A percentile compares a stretch with the other conserved stretches of the same genome.
phyloP scores from a whole-genome alignment of 371 early-diverging fungal species.

The Sporodiniella umbellata region DNA sequence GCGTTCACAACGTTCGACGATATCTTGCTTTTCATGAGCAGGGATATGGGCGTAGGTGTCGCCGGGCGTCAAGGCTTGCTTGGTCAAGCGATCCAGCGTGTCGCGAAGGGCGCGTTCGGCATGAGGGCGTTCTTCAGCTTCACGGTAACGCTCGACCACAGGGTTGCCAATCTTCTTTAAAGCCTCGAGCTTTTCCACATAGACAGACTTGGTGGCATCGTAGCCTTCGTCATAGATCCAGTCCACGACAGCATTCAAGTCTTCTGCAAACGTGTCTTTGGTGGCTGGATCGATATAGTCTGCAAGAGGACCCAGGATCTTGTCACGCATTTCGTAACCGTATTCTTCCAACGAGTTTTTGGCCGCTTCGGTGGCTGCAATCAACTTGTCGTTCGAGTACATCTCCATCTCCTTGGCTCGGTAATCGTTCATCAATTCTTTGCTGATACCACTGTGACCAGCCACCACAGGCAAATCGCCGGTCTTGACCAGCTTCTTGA shows the following conservation, averaged over 20 bases:
- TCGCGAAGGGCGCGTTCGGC: slow-evolving; percentile 82
- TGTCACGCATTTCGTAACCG: slow-evolving; percentile 94
- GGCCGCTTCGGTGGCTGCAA: slow-evolving; percentile 90
- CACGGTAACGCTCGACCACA: slow-evolving; percentile 76
- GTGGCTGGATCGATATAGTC: slow-evolving; percentile 73
- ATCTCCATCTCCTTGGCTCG: slow-evolving; percentile 84
- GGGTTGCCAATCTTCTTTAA: slow-evolving; percentile 86
- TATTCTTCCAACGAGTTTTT: slow-evolving; percentile 97
- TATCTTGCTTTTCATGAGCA: slow-evolving; percentile 79
- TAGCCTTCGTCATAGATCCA: slow-evolving; percentile 98
- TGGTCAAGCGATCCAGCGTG: slow-evolving; percentile 64
- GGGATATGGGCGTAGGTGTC: slow-evolving; percentile 89
- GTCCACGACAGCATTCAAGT: slow-evolving; percentile 83
- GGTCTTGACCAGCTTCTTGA: slow-evolving; percentile 90
- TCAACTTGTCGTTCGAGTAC: slow-evolving; percentile 82
- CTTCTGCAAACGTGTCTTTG: slow-evolving; percentile 66
- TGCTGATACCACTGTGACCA: slow-evolving; percentile 57
- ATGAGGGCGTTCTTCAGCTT: slow-evolving; percentile 82
- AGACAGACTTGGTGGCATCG: slow-evolving; percentile 87
- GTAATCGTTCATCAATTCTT: slow-evolving; percentile 57
- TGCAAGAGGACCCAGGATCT: slow-evolving; percentile 69
- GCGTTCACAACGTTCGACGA: slow-evolving; percentile 71
- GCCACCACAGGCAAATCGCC: slow-evolving; percentile 77
- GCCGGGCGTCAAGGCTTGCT: slow-evolving; percentile 73
- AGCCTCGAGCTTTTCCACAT: slow-evolving; percentile 75